Evolutionary conservation across 305 asterid genomes (phyloP).

Genomic region (Fraxinus dipetala): DNA sequence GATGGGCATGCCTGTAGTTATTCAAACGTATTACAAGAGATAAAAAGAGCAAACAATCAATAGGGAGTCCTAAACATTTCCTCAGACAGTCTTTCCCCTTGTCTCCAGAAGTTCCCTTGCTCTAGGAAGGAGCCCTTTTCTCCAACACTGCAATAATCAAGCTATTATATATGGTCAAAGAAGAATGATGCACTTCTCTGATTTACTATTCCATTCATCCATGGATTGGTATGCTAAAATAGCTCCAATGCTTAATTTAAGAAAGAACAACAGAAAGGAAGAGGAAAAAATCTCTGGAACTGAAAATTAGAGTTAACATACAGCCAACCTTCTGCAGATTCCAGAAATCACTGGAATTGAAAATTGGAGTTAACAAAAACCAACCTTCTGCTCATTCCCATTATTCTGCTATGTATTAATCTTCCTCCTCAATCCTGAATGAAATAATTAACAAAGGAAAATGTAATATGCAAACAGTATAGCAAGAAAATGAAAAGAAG

Average conservation of each 20-base stretch:
- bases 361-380: conserved; percentile 16
- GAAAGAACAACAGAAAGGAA: not conserved
- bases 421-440: conserved; percentile 41
- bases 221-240: not conserved
- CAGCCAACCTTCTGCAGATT: not conserved
- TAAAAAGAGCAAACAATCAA: conserved; percentile 8
- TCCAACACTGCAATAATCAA: not conserved
- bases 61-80: not conserved
- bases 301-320: not conserved
- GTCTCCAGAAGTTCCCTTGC: not conserved
- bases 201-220: not conserved
- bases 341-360: not conserved
- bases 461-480: not conserved
- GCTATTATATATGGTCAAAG: not conserved
- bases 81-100: not conserved
- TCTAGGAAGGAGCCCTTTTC: not conserved
- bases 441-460: conserved; percentile 21
- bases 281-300: not conserved
- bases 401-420: conserved; percentile 24
- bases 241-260: not conserved
- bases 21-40: not conserved
- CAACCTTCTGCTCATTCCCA: conserved; percentile 4
- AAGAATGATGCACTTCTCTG: not conserved
- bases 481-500: not conserved
- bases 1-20: not conserved